Evolutionary conservation across 768 basidiomycete species (phyloP).

Genomic region (Crassisporium funariophilum): DNA sequence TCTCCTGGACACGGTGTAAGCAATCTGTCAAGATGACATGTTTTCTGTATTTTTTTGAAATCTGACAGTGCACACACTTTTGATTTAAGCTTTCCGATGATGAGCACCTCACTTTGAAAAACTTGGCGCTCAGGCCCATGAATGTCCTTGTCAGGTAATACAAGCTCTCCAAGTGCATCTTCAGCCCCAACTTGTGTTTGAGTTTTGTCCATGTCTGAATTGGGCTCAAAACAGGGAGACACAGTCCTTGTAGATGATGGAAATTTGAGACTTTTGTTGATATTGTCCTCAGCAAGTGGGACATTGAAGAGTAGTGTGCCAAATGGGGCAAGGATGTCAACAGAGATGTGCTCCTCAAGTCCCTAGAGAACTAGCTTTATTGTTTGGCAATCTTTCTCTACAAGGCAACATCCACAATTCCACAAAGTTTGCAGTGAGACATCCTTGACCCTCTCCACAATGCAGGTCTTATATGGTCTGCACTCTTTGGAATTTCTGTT

Average conservation of each 20-base stretch:
- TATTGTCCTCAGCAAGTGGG: slow-evolving; percentile 16
- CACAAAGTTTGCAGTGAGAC: slow-evolving; percentile 32
- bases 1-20: slow-evolving; percentile 18
- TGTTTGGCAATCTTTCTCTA: slow-evolving; percentile 13
- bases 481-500: slow-evolving; percentile 17
- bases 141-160: background rate
- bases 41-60: slow-evolving; percentile 16
- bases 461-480: slow-evolving; percentile 38
- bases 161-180: slow-evolving; percentile 5
- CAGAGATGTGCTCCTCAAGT: background rate
- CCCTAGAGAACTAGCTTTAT: background rate
- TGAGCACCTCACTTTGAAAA: background rate
- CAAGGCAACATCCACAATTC: slow-evolving; percentile 24
- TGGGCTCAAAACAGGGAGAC: too few relatives aligned
- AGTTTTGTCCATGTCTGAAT: background rate
- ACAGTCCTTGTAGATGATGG: background rate
- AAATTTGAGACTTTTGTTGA: slow-evolving; percentile 22
- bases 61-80: slow-evolving; percentile 13
- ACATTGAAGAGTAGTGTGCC: slow-evolving; percentile 15
- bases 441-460: slow-evolving; percentile 31
- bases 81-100: slow-evolving; percentile 4
- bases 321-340: slow-evolving; percentile 18
- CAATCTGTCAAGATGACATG: slow-evolving; percentile 17
- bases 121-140: background rate
- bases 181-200: slow-evolving; percentile 19